Percentiles rank a stretch among this genome's conserved stretches.
Conservation (phyloP, 2,329 filamentous ascomycete species). For the Paracorniculantispora psalliotae region DNA sequence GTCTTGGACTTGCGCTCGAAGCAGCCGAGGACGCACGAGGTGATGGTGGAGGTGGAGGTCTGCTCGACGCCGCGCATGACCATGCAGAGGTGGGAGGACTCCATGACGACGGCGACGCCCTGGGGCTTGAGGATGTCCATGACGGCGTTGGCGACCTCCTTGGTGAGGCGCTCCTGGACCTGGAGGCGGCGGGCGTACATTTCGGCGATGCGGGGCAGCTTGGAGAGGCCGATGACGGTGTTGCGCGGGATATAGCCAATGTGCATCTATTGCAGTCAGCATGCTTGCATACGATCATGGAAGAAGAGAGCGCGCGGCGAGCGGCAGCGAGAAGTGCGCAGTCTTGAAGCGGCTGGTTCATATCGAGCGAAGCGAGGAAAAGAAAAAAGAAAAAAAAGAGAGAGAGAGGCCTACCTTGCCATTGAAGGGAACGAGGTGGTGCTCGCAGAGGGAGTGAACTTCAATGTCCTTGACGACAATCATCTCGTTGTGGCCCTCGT, state of each 20-base stretch:
- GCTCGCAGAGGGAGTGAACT: constrained; percentile 90
- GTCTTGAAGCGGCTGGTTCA: background rate
- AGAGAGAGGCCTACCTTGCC: constrained; percentile 64
- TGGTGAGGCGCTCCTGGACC: constrained; percentile 93
- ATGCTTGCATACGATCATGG: background rate
- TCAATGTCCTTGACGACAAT: constrained; percentile 98
- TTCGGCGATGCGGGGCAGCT: constrained; percentile 90
- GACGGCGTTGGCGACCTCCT: constrained; percentile 90
- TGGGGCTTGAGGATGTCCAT: constrained; percentile 90
- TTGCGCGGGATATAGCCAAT: constrained; percentile 95
- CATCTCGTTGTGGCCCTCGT: constrained; percentile 94
- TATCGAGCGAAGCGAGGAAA: constrained; percentile 6
- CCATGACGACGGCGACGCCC: constrained; percentile 95
- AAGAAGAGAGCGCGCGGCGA: background rate
- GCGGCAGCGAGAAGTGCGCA: background rate
- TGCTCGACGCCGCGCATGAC: constrained; percentile 98
- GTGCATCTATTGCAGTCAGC: constrained; percentile 68
- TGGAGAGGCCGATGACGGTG: constrained; percentile 90
- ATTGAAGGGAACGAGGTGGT: constrained; percentile 93
- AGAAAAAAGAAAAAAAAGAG: constrained; percentile 13
- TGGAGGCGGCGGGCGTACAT: constrained; percentile 93
- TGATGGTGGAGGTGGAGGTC: constrained; percentile 79
- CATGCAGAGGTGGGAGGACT: constrained; percentile 96
- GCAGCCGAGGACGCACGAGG: constrained; percentile 94
- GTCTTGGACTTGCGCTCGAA: constrained; percentile 93